phyloP scores from a whole-genome alignment of 2,329 filamentous ascomycete genomes.

The Spiromastix sp. region DNA sequence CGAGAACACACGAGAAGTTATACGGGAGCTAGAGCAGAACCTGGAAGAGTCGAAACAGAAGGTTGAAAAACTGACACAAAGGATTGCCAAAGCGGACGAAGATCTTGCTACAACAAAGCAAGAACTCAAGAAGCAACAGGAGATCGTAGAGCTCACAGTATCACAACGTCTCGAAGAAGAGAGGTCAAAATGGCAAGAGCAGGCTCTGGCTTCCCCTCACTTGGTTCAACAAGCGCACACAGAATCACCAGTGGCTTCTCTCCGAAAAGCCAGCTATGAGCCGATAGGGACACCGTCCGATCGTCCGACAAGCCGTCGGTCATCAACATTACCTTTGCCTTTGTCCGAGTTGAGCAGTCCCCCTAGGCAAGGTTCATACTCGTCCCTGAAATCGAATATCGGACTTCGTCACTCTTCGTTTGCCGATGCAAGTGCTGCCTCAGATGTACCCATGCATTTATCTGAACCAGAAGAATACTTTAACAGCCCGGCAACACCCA shows the following conservation, averaged over 20 bases:
- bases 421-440: conserved; percentile 12
- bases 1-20: conserved; percentile 47
- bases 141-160: conserved; percentile 46
- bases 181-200: conserved; percentile 47
- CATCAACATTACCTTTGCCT: conserved; percentile 26
- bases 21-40: conserved; percentile 38
- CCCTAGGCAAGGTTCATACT: conserved; percentile 38
- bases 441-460: conserved; percentile 30
- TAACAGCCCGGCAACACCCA: conserved; percentile 21
- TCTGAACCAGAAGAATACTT: conserved; percentile 41
- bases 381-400: conserved; percentile 20
- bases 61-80: conserved; percentile 35
- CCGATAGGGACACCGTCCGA: conserved; percentile 21
- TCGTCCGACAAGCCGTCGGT: conserved; percentile 30
- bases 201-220: conserved; percentile 22
- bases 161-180: conserved; percentile 55
- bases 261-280: conserved; percentile 30
- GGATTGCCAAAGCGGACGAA: conserved; percentile 43
- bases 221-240: conserved; percentile 15
- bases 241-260: conserved; percentile 32
- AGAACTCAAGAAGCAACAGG: conserved; percentile 50
- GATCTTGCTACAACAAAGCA: conserved; percentile 50
- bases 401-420: conserved; percentile 17
- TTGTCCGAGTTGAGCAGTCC: conserved; percentile 27
- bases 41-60: conserved; percentile 57